A percentile compares a stretch with the other conserved stretches of the same genome.
These are phyloP conservation scores for Fusarium cicatricum DNA, from an alignment of 2,329 filamentous ascomycete genomes.

Conservation along the genomic window DNA sequence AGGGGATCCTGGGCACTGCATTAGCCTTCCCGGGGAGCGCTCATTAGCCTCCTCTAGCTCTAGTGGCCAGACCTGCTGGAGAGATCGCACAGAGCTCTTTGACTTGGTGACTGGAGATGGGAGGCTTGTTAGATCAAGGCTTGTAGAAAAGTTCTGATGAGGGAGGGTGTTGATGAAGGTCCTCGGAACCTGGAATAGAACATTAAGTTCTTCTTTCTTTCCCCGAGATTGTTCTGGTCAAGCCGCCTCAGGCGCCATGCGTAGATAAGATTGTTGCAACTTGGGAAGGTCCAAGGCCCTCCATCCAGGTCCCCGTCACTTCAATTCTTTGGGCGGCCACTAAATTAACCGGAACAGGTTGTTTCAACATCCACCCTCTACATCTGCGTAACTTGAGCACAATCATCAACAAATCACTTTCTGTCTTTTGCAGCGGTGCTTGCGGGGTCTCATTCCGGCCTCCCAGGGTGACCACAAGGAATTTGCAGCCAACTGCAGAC, in stretches of 20 bases:
- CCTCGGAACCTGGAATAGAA: too few relatives aligned
- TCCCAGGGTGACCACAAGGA: constrained; percentile 15
- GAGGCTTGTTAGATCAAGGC: neutral
- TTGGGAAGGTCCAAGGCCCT: neutral
- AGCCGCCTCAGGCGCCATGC: neutral
- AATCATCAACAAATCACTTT: constrained; percentile 30
- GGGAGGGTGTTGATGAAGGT: constrained; percentile 13
- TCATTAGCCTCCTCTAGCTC: constrained; percentile 27
- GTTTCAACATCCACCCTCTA: constrained; percentile 26
- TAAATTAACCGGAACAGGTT: constrained; percentile 12
- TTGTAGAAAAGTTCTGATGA: neutral
- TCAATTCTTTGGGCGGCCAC: constrained; percentile 4
- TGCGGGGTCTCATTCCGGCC: constrained; percentile 16
- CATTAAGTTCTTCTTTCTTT: neutral
- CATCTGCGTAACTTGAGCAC: constrained; percentile 25
- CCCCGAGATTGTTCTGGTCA: neutral
- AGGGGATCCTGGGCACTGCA: constrained; percentile 23
- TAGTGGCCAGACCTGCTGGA: constrained; percentile 4
- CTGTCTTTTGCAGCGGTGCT: constrained; percentile 14
- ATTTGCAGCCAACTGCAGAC: constrained; percentile 21
- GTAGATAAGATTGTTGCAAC: neutral
- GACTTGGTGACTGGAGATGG: neutral
- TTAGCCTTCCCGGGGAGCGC: constrained; percentile 36
- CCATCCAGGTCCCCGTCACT: constrained; percentile 1
- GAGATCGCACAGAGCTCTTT: constrained; percentile 1